These are phyloP conservation scores for Termitomyces titanicus DNA, from an alignment of 768 basidiomycete genomes.

Conservation along the genomic window DNA sequence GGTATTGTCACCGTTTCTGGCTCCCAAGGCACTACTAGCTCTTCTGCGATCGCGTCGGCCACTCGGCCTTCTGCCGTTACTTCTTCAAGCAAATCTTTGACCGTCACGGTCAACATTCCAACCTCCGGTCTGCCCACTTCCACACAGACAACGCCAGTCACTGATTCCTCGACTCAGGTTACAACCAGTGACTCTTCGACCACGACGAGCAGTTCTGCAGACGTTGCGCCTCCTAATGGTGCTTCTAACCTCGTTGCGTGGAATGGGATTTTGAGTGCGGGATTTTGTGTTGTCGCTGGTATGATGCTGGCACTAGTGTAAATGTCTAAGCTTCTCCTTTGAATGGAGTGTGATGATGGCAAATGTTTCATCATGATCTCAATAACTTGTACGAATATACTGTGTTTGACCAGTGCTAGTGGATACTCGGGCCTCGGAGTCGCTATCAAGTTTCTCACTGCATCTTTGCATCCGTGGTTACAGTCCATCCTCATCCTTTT, in stretches of 20 bases:
- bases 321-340: neutral
- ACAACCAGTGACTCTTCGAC: neutral
- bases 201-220: neutral
- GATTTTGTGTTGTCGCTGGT: neutral
- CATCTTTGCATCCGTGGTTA: too few species aligned
- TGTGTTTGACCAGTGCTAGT: too few species aligned
- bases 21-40: neutral
- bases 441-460: too few species aligned
- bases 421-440: too few species aligned
- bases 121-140: neutral
- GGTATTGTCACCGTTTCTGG: neutral
- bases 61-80: neutral
- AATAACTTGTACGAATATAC: too few species aligned
- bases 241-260: neutral
- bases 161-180: too few species aligned
- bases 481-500: too few species aligned
- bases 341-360: neutral
- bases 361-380: too few species aligned
- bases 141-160: too few species aligned
- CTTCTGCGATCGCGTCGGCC: neutral
- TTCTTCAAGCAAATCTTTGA: neutral
- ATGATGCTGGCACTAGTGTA: neutral
- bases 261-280: neutral
- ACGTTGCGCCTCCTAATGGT: neutral
- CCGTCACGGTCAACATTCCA: neutral